Base-by-base conservation (phyloP, 495 filamentous ascomycete species). In the Hyaloscypha bicolor region DNA sequence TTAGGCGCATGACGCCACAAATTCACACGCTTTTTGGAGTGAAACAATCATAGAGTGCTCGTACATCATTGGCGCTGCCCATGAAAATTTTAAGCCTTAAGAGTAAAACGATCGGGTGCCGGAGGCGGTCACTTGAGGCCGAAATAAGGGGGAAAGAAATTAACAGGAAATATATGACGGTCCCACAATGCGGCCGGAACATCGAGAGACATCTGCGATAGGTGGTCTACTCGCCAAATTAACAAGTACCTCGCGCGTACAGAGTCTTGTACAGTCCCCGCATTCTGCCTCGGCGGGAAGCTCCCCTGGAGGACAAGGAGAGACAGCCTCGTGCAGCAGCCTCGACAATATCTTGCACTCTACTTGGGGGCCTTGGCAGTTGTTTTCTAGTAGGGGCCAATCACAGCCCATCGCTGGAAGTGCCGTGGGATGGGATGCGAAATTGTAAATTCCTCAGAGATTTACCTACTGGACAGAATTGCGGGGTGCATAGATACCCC, bases 401-500 rank as follows among this genome's bases (percentile, higher is more conserved):
- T 66, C n/a, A 51, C 21, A n/a, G 21, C 6, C 29, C 29, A 52
- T 12, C 16, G 8, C 8, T 33, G 48, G 31, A 60, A 66, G 64
- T 66, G 64, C 64, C 64, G 64, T 32, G 22, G 55, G 19, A 30
- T 33, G 55, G 55, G 59, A 9, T 22, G 63, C 25, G 25, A 25
- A 25, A 25, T 2, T 25, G 25, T 2, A 59, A 37, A 39, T 35
- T 32, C 53, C 63, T 65, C 63, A 33, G 21, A 35, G 52, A 6
- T 66, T 66, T 66, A 60, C 31, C 56, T 55, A 35, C 29, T 35
- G 22, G 21, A 57, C 16, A 60, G 21, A 2, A 60, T 66, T 60
- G 64, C 56, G 64, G 64, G 64, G 64, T 66, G 64, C 55, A 60
- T 66, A 37, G 55, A 55, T 11, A 22, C 12, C 39, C 37, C 37